A percentile compares a stretch with the other conserved stretches of the same genome.
Conservation (phyloP, 371 early-diverging fungal genomes). For the Mortierella sp. region DNA sequence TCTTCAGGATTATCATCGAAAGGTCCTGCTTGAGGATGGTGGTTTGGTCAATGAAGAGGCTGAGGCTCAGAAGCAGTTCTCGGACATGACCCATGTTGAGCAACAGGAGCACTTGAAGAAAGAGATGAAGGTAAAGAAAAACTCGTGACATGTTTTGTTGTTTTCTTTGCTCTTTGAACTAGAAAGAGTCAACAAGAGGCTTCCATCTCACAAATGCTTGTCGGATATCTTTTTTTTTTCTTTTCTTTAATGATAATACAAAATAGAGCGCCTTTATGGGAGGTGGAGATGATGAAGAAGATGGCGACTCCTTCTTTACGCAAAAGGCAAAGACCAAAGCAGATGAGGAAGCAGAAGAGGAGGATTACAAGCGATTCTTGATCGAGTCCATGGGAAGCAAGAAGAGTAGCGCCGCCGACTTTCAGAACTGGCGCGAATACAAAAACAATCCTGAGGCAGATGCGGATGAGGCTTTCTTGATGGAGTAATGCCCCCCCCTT, state of each 20-base stretch:
- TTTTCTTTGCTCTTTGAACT: background rate
- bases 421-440: slow-evolving; percentile 71
- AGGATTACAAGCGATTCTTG: slow-evolving; percentile 85
- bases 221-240: background rate
- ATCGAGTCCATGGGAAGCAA: slow-evolving; percentile 78
- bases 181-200: background rate
- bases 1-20: slow-evolving; percentile 83
- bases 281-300: slow-evolving; percentile 71
- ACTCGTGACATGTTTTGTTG: slow-evolving; percentile 9
- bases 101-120: slow-evolving; percentile 87
- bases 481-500: slow-evolving; percentile 68
- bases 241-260: no score
- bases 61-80: slow-evolving; percentile 42
- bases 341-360: slow-evolving; percentile 82
- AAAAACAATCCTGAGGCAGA: slow-evolving; percentile 63
- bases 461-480: slow-evolving; percentile 86
- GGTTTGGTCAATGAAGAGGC: slow-evolving; percentile 71
- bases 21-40: slow-evolving; percentile 76
- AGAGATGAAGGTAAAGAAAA: slow-evolving; percentile 81
- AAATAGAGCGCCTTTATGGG: slow-evolving; percentile 52
- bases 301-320: slow-evolving; percentile 71
- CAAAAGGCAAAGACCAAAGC: slow-evolving; percentile 76
- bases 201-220: background rate
- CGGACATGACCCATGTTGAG: slow-evolving; percentile 74
- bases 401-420: slow-evolving; percentile 60